Evolutionary conservation across 2,329 filamentous ascomycete genomes (phyloP).

Genomic region (Fusarium vanettenii): DNA sequence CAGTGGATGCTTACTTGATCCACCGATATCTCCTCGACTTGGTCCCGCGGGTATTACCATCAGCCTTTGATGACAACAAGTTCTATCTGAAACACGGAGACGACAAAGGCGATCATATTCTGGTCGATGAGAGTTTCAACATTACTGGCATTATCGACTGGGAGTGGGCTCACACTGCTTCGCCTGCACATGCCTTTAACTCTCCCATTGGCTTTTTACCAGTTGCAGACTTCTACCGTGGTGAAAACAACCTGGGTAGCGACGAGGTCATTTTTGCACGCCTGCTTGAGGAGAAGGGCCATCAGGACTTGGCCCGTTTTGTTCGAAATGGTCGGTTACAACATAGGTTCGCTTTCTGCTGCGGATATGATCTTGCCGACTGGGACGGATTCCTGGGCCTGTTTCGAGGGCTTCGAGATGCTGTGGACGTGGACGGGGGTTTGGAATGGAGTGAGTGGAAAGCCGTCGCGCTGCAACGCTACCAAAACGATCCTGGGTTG

Average conservation of each 20-base stretch:
- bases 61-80: slow-evolving; percentile 37
- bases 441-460: slow-evolving; percentile 55
- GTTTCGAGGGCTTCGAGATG: slow-evolving; percentile 53
- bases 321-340: slow-evolving; percentile 53
- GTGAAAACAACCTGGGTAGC: slow-evolving; percentile 49
- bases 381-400: slow-evolving; percentile 57
- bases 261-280: slow-evolving; percentile 53
- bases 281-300: slow-evolving; percentile 47
- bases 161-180: slow-evolving; percentile 51
- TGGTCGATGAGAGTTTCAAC: slow-evolving; percentile 58
- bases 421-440: slow-evolving; percentile 46
- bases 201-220: slow-evolving; percentile 54
- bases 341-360: slow-evolving; percentile 56
- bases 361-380: slow-evolving; percentile 54
- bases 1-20: slow-evolving; percentile 54
- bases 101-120: slow-evolving; percentile 62
- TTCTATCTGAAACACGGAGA: slow-evolving; percentile 57
- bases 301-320: slow-evolving; percentile 48
- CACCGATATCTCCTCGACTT: slow-evolving; percentile 56
- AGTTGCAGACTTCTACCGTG: slow-evolving; percentile 55
- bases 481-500: slow-evolving; percentile 43
- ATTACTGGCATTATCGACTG: slow-evolving; percentile 62
- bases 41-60: slow-evolving; percentile 40
- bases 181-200: slow-evolving; percentile 54
- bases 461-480: slow-evolving; percentile 48